Base-by-base conservation (phyloP, 2,329 filamentous ascomycete genomes). In the Alternaria metachromatica region DNA sequence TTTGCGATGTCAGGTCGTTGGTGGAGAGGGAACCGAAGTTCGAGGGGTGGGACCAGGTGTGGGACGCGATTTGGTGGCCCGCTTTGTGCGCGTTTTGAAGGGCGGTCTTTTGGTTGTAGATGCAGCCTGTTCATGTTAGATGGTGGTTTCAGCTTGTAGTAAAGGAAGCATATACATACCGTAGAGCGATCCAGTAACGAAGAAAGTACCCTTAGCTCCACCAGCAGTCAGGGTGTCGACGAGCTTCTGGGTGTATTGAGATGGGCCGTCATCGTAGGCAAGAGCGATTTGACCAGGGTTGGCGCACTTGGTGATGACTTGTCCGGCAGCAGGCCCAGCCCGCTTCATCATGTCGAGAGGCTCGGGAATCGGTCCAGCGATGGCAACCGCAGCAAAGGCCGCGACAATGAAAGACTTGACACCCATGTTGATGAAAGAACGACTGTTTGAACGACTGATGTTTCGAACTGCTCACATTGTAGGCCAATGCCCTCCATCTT, bases 221-320 rank as follows among this genome's bases (percentile, higher is more conserved):
- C 70, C 77, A 1, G 72, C 71, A 3, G 65, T 72, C 30, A 79
- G 50, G 1, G 72, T 79, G 48, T 79, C 74, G 12, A 74, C 70
- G 13, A 78, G 70, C 59, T 74, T 73, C 55, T 77, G 72, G 1
- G 76, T 79, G 68, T 78, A 75, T 33, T 77, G 74, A 20, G 77
- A 79, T 33, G 77, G 77, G 3, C 77, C 77, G 26, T 79, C 77
- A 37, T 79, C 77, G 66, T 78, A 79, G 44, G 77, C 76, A 5
- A 79, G 70, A 12, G 77, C 77, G 37, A 79, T 62, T 60, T 68
- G 60, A 9, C 75, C 75, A 1, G 76, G 71, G 4, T 72, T 62
- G 15, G 54, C 63, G 64, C 77, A 77, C 44, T 76, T 76, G 8
- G 67, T 72, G 49, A 78, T 76, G 54, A 78, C 72, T 26, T 70